phyloP scores from a whole-genome alignment of 306 rosid species.

The Echinosophora koreensis region DNA sequence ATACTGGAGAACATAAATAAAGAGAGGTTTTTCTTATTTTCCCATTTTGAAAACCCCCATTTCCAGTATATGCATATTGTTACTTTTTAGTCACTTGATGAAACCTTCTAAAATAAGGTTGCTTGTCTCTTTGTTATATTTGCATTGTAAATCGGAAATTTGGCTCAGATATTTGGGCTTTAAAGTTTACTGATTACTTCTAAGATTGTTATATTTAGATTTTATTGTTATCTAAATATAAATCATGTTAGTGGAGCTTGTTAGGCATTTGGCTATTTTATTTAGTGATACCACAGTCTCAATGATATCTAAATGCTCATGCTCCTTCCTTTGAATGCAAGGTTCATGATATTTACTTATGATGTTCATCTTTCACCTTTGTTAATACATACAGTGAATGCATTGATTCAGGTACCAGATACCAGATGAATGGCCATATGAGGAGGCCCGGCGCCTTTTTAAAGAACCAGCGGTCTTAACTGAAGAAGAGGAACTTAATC shows the following conservation, averaged over 20 bases:
- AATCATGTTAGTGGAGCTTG: not conserved
- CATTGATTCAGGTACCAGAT: conserved; percentile 78
- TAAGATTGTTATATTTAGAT: not conserved
- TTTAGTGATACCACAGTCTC: not conserved
- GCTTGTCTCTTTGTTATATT: conserved; percentile 34
- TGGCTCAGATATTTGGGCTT: conserved; percentile 27
- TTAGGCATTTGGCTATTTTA: conserved; percentile 7
- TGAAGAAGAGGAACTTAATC: conserved; percentile 74
- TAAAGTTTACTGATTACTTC: conserved; percentile 30
- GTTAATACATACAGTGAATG: conserved; percentile 6
- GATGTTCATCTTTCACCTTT: conserved; percentile 17
- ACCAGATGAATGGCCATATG: conserved; percentile 91
- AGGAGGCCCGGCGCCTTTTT: conserved; percentile 89
- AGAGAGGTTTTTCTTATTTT: conserved; percentile 73
- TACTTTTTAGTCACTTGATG: not conserved
- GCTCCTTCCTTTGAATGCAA: not conserved
- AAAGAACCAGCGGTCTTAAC: conserved; percentile 78
- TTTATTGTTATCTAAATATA: conserved; percentile 9
- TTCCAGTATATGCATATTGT: conserved; percentile 29
- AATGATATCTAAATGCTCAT: conserved; percentile 15
- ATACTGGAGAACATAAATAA: conserved; percentile 84
- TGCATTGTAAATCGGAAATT: conserved; percentile 31
- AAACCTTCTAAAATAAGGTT: conserved; percentile 25
- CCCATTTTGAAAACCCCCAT: conserved; percentile 18
- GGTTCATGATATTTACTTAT: conserved; percentile 34